phyloP scores from a whole-genome alignment of 352 stramenopile species.

The Phytophthora vignae region DNA sequence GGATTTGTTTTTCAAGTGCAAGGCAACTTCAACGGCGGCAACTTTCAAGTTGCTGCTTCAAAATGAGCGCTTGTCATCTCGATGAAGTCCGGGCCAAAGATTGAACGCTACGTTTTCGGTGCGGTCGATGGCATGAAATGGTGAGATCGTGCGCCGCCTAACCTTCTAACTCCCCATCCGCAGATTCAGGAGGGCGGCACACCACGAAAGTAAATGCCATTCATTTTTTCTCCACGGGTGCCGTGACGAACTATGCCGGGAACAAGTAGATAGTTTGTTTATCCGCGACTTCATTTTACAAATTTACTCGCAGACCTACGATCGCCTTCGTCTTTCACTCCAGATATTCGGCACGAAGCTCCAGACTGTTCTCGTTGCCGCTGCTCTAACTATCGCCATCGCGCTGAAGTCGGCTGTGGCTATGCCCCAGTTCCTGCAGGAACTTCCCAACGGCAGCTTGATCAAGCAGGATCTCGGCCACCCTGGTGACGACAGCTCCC shows the following conservation, averaged over 20 bases:
- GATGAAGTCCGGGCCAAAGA: too few species aligned
- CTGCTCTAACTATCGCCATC: constrained; percentile 1
- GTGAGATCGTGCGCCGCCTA: too few species aligned
- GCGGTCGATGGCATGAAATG: too few species aligned
- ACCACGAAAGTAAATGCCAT: not conserved
- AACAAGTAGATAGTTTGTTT: not conserved
- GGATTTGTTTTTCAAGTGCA: not conserved
- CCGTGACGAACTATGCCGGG: too few species aligned
- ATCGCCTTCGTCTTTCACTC: not conserved
- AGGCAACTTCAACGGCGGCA: not conserved
- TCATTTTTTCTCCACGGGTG: not conserved
- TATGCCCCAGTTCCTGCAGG: constrained; percentile 25
- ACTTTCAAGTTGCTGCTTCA: not conserved
- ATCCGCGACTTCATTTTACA: not conserved
- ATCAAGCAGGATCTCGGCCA: constrained; percentile 50
- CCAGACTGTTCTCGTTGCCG: constrained; percentile 4
- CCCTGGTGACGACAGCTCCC: constrained; percentile 30
- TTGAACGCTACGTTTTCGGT: too few species aligned
- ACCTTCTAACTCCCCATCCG: not conserved
- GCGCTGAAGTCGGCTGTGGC: not conserved
- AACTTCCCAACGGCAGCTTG: constrained; percentile 48
- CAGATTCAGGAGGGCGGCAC: not conserved
- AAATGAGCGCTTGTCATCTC: too few species aligned
- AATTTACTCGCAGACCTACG: not conserved
- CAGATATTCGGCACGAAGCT: constrained; percentile 9